Base-by-base conservation (phyloP, 2,329 filamentous ascomycete species). In the Beauveria scarabaeidicola region DNA sequence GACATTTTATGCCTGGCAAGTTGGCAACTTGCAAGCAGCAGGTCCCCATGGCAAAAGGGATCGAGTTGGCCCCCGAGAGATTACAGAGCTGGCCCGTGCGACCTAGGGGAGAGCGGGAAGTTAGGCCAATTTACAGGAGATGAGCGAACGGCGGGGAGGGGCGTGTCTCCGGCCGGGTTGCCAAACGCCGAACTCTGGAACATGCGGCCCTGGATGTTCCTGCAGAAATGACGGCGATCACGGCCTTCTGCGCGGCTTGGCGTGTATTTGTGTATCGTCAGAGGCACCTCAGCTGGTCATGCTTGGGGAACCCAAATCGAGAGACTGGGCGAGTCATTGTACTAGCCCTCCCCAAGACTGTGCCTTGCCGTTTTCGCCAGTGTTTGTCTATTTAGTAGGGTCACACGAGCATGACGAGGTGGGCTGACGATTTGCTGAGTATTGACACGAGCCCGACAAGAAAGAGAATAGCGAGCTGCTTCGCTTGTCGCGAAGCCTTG, bases 91-190 rank as follows among this genome's bases (percentile, higher is more conserved):
- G 55, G 55, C 55, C 55, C 55, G 55, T 58, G 55, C 55, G 36
- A 51, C 11, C 11, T 19, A 43, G 47, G 47, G 44, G 55, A 46
- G 40, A 25, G 10, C 36, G 25, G 55, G 55, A 58, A 51, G 55
- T 58, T 58, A 25, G 17, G 38, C 25, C 47, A 58, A 58, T 58
- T 52, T 58, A 36, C 55, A 51, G 38, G 55, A 58, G 47, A 58
- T 58, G 55, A 58, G 55, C 38, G 44, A 25, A 52, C 51, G 55
- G 55, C 36, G 36, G 47, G 47, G 25, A 41, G 23, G 17, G 36
- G 21, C 29, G 43, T 48, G n/a, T 27, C 27, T 36, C 32, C 29
- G 52, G 21, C 51, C n/a, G 15, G 52, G 25, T n/a, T 36, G 44
- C 21, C 17, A 15, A 3, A 29, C 19, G 23, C 25, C 25, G 41